phyloP scores from a whole-genome alignment of 331 rosid genomes.

The Prunus yedoensis region DNA sequence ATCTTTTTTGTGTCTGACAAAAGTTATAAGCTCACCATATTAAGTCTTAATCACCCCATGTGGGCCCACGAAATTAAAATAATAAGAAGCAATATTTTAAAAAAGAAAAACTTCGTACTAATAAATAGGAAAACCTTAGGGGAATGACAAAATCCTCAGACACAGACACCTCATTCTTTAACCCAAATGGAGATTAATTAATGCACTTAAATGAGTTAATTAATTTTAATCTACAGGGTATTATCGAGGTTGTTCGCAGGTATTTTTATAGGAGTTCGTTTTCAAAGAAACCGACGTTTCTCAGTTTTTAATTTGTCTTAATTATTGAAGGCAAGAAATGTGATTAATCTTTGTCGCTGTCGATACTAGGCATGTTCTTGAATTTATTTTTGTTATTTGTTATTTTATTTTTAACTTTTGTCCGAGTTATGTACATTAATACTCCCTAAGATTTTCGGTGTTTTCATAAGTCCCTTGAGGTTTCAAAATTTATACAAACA shows the following conservation, averaged over 20 bases:
- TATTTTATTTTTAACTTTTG: conserved; percentile 1
- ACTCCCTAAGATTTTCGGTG: too few species aligned
- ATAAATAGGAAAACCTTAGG: not conserved
- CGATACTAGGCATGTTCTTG: conserved; percentile 37
- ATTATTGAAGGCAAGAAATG: not conserved
- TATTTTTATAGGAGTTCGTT: conserved; percentile 39
- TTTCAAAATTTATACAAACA: too few species aligned
- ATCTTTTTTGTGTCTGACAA: conserved; percentile 20
- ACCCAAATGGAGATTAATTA: not conserved
- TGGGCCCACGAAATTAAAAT: not conserved
- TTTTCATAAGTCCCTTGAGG: too few species aligned
- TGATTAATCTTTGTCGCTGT: conserved; percentile 42
- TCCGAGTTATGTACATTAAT: not conserved
- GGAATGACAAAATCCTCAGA: conserved; percentile 25
- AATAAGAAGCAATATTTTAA: not conserved
- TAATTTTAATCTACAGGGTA: conserved; percentile 11
- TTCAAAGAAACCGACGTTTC: conserved; percentile 32
- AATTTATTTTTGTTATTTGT: too few species aligned
- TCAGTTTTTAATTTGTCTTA: not conserved
- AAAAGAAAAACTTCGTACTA: not conserved
- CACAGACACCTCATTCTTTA: conserved; percentile 13
- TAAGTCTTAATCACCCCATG: not conserved
- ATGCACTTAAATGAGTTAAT: not conserved
- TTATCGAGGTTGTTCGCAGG: conserved; percentile 31
- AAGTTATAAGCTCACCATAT: not conserved